These are phyloP conservation scores for Lepiota brunneoincarnata DNA, from an alignment of 768 basidiomycete species.

Conservation along the genomic window DNA sequence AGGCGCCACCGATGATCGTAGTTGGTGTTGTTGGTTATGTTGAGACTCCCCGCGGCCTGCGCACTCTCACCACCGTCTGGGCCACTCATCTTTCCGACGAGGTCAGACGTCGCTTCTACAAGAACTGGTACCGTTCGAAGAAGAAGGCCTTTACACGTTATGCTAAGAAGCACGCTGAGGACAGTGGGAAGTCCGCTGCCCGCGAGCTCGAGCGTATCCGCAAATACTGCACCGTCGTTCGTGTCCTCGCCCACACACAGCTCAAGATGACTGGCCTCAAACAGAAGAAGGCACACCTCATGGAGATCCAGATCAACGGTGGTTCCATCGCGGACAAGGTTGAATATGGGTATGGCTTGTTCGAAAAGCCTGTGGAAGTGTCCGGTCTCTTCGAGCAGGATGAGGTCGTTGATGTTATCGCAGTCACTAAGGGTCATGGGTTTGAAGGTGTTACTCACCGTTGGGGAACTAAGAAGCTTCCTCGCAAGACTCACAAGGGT, in stretches of 20 bases:
- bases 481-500: constrained; percentile 99
- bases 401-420: constrained; percentile 94
- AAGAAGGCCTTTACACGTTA: constrained; percentile 99
- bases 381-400: constrained; percentile 90
- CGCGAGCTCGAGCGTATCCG: constrained; percentile 99
- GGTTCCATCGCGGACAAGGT: constrained; percentile 96
- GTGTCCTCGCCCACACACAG: constrained; percentile 98
- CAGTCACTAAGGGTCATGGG: constrained; percentile 98
- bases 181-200: constrained; percentile 84
- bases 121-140: constrained; percentile 99
- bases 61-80: constrained; percentile 98
- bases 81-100: constrained; percentile 97
- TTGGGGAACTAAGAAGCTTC: constrained; percentile 99
- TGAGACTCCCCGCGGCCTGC: constrained; percentile 98
- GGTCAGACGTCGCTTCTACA: constrained; percentile 99
- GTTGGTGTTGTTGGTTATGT: constrained; percentile 99
- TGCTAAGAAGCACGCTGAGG: constrained; percentile 98
- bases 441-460: constrained; percentile 99
- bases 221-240: constrained; percentile 99
- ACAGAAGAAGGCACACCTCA: constrained; percentile 99
- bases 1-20: constrained; percentile 95
- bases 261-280: constrained; percentile 95
- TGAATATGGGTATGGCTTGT: constrained; percentile 88
- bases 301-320: constrained; percentile 99
- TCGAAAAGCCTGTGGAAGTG: constrained; percentile 95